Evolutionary conservation across 2,329 filamentous ascomycete genomes (phyloP), one percentile per base, ranked within the genome.

Genomic region (Arthrobotrys conoides): DNA sequence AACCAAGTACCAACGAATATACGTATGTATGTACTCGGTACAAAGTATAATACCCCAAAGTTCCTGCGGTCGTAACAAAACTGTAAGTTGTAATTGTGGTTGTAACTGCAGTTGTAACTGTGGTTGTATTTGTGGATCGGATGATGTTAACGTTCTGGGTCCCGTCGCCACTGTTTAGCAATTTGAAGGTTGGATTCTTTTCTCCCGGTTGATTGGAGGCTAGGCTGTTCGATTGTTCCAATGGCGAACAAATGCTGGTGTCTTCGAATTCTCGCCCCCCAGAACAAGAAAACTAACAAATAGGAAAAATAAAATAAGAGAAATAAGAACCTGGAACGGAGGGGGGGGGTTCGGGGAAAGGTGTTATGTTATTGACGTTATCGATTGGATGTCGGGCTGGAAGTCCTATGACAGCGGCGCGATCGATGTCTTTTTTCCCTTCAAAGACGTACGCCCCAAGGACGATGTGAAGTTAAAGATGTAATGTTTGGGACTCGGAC

Each of bases 151-250:
- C 44, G 44, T 55, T 70, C 66, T 57, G 44, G 66, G 53, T 70
- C 48, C 53, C 67, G 73, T 78, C 75, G 75, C 75, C 75, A 72
- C 69, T 64, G 61, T 46, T 64, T 71, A 51, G 61, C 46, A 66
- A 59, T 48, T 61, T 51, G 33, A n/a, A 48, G 69, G 61, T 68
- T 41, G 59, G 67, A 38, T 66, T 44, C 67, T 44, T 53, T 49
- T 61, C 53, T 63, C 66, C 46, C 53, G 68, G 75, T 41, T 64
- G 75, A 72, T 78, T 72, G 75, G 55, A 78, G 75, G 63, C 75
- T 71, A 72, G 75, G 68, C 68, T 72, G 44, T 57, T 78, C 63
- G 75, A 63, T 63, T 72, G 44, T 57, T 78, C 63, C n/a, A 78
- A 78, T 67, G 73, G 73, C 73, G 61, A 61, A 68, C 73, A 51